Evolutionary conservation across 495 filamentous ascomycete genomes (phyloP).

Genomic region (Trichoderma gamsii): DNA sequence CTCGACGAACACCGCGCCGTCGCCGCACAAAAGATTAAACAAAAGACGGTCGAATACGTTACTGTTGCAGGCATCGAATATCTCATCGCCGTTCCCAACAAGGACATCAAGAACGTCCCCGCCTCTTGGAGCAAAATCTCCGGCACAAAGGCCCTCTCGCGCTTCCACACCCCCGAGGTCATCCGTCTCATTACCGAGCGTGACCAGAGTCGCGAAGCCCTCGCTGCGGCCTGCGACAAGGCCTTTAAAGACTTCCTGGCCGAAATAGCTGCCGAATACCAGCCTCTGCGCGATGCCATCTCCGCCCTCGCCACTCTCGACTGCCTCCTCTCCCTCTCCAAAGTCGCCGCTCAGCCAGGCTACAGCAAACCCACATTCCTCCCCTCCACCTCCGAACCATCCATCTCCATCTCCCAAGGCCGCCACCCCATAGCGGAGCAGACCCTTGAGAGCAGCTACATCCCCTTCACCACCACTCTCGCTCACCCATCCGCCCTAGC

Average conservation of each 20-base stretch:
- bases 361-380: constrained; percentile 82
- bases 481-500: constrained; percentile 55
- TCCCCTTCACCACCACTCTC: constrained; percentile 82
- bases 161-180: constrained; percentile 93
- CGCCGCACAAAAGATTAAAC: constrained; percentile 65
- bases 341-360: constrained; percentile 76
- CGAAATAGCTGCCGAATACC: constrained; percentile 74
- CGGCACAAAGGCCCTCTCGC: constrained; percentile 85
- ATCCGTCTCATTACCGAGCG: constrained; percentile 74
- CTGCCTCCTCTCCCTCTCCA: constrained; percentile 79
- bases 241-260: constrained; percentile 67
- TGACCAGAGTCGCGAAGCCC: constrained; percentile 89
- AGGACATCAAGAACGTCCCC: constrained; percentile 73
- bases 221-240: constrained; percentile 87
- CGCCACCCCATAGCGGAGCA: constrained; percentile 97
- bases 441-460: constrained; percentile 77
- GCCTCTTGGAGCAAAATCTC: constrained; percentile 92
- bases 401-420: constrained; percentile 67
- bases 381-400: constrained; percentile 49
- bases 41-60: constrained; percentile 63
- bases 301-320: constrained; percentile 82
- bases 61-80: constrained; percentile 89
- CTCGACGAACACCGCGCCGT: constrained; percentile 67
- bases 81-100: constrained; percentile 83
- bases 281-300: constrained; percentile 80